Base-by-base conservation (phyloP, 495 filamentous ascomycete genomes). In the Trichoderma orchidacearum region DNA sequence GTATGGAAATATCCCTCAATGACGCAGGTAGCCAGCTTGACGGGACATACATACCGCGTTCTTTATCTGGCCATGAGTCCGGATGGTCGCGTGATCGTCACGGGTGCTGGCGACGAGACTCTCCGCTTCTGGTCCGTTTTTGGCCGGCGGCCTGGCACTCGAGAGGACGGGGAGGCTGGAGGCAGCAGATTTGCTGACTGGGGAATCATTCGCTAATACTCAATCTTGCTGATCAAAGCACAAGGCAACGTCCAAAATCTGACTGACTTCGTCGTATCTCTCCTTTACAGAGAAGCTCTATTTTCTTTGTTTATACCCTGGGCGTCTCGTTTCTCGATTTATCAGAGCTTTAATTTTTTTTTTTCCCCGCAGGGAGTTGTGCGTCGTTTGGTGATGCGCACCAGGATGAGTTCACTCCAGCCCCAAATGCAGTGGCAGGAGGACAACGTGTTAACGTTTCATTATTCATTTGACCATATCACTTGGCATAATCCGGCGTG, bases 1-100 rank as follows among this genome's bases (percentile, higher is more conserved):
- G 85, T 98, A 56, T 98, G 93, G 93, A 97, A 97, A 66, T 97
- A 97, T 66, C 93, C 93, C 1, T 87, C 83, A 63, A 97, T 98
- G 94, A 87, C 87, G 35, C 93, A 96, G 63, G 89, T 98, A 5
- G 93, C 86, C 13, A 94, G 87, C 57, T 72, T 98, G 32, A 97
- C 94, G 0, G 93, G 93, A 0, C 93, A 98, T 68, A 98, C 93
- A 0, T 98, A 91, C 70, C 82, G 93, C 53, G 93, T 98, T 5
- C 77, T 98, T 4, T 98, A 97, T 68, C 78, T 98, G 23, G 90
- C 90, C 6, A 97, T 97, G 90, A 95, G 89, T 58, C 94, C 93
- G 0, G 93, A 97, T 63, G 93, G 93, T 12, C 81, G 89, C 62
- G 86, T 86, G 6, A 87, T 98, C 29, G 93, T 98, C 11, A 98